Evolutionary conservation across 208 protist species (phyloP).

Genomic region (Angomonas desouzai): DNA sequence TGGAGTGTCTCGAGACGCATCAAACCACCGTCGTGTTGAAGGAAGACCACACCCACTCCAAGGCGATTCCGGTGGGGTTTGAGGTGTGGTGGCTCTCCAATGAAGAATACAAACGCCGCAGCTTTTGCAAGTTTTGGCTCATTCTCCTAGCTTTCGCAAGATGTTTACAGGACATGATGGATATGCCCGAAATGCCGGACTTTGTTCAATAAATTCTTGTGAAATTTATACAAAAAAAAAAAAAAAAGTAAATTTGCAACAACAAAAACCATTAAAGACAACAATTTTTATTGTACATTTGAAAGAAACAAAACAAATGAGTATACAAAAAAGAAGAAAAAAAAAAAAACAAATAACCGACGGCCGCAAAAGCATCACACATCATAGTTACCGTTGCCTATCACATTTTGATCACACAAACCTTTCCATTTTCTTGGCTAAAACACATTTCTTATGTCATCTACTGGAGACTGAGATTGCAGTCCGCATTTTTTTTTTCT

Average conservation of each 20-base stretch:
- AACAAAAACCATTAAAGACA: no score
- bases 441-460: no score
- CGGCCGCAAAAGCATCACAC: no score
- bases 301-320: no score
- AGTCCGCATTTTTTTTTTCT: constrained; percentile 18
- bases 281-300: no score
- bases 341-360: no score
- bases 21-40: constrained; percentile 25
- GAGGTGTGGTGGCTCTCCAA: constrained; percentile 76
- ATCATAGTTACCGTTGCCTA: no score
- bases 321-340: no score
- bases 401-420: no score
- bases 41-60: constrained; percentile 23
- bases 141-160: constrained; percentile 33
- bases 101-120: constrained; percentile 41
- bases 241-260: no score
- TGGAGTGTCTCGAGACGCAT: constrained; percentile 10
- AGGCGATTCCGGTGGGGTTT: constrained; percentile 32
- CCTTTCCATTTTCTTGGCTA: no score
- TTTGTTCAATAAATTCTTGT: constrained; percentile 35
- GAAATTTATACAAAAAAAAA: not conserved
- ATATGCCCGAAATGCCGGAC: constrained; percentile 85
- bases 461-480: not conserved
- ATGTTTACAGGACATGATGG: constrained; percentile 61
- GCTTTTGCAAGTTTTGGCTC: constrained; percentile 67